Percentiles rank a stretch among this genome's conserved stretches.
Evolutionary conservation across 331 rosid species (phyloP).

Genomic region (Quercus tomentella): DNA sequence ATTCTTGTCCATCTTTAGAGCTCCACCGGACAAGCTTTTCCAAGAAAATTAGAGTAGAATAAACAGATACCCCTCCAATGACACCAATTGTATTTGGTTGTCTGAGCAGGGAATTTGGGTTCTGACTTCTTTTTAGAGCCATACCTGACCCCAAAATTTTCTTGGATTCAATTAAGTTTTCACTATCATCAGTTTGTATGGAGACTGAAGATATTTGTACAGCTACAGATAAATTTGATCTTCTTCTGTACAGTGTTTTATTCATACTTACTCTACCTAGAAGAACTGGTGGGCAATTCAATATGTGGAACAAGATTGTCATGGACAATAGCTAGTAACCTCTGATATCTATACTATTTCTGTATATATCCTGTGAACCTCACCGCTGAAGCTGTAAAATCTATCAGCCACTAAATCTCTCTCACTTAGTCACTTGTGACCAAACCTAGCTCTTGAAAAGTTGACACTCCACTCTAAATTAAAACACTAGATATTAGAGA

Average conservation of each 20-base stretch:
- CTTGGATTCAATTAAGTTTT: constrained; percentile 25
- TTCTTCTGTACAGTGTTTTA: constrained; percentile 20
- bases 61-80: constrained; percentile 72
- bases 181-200: constrained; percentile 37
- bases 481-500: background rate
- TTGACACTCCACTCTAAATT: background rate
- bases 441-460: background rate
- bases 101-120: constrained; percentile 30
- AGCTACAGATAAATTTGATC: constrained; percentile 23
- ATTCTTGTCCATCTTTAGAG: constrained; percentile 45
- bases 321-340: background rate
- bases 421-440: background rate
- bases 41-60: constrained; percentile 72
- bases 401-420: background rate
- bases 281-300: constrained; percentile 28
- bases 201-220: constrained; percentile 37
- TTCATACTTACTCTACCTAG: constrained; percentile 22
- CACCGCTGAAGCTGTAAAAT: background rate
- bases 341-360: background rate
- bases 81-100: constrained; percentile 70
- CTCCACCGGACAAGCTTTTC: constrained; percentile 83
- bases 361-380: background rate
- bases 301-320: constrained; percentile 27
- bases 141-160: constrained; percentile 16
- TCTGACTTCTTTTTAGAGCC: constrained; percentile 24